A percentile compares a stretch with the other conserved stretches of the same genome.
phyloP scores from a whole-genome alignment of 805 yeast species.

The Sungouiella thailandica region DNA sequence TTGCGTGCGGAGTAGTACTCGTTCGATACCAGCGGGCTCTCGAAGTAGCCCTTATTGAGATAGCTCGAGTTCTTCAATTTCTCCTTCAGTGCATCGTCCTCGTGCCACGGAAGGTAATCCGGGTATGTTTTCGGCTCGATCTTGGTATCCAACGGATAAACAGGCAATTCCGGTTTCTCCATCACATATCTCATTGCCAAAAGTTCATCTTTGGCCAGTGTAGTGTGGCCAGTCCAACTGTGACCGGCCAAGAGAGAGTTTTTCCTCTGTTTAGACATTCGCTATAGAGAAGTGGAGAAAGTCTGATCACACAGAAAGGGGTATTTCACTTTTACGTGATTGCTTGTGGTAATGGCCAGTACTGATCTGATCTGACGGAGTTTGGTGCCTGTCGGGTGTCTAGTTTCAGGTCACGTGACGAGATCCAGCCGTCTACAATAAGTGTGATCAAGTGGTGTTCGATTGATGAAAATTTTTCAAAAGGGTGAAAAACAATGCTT shows the following conservation, averaged over 20 bases:
- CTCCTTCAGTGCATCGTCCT: constrained; percentile 30
- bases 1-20: constrained; percentile 70
- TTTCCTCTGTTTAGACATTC: constrained; percentile 11
- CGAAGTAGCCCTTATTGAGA: constrained; percentile 68
- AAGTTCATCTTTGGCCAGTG: constrained; percentile 28
- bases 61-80: constrained; percentile 43
- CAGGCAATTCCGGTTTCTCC: constrained; percentile 27
- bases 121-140: constrained; percentile 42
- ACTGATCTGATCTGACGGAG: no score
- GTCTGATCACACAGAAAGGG: no score
- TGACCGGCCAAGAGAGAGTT: constrained; percentile 13
- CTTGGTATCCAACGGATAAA: constrained; percentile 33
- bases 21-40: constrained; percentile 55
- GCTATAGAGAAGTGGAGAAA: no score
- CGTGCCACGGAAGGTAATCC: constrained; percentile 64
- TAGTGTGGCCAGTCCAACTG: constrained; percentile 12
- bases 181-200: constrained; percentile 31
- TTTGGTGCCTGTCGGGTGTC: no score
- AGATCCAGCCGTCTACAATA: no score
- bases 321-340: no score
- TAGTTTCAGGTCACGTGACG: no score
- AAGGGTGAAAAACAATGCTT: no score
- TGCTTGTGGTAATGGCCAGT: no score
- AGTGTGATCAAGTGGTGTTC: no score
- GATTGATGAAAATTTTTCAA: no score